Conservation (phyloP, 2,329 filamentous ascomycete species). For the Fusarium keratoplasticum region DNA sequence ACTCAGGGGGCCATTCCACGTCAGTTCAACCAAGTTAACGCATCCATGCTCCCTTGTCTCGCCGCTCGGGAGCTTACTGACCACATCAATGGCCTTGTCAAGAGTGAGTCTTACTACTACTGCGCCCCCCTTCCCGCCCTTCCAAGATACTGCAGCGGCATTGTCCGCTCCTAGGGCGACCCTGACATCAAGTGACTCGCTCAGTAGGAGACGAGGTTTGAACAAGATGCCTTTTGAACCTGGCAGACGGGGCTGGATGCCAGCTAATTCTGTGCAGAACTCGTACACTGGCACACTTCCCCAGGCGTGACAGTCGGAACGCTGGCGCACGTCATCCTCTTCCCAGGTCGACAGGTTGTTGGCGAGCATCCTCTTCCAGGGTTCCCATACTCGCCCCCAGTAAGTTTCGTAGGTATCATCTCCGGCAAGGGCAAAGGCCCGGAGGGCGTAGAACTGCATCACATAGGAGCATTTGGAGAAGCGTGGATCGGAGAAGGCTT, state of each 20-base stretch:
- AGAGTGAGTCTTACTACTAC: neutral
- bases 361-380: slow-evolving; percentile 20
- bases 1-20: neutral
- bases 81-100: neutral
- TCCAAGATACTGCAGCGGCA: slow-evolving; percentile 16
- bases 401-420: slow-evolving; percentile 12
- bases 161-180: slow-evolving; percentile 14
- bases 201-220: slow-evolving; percentile 15
- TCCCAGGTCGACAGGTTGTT: slow-evolving; percentile 29
- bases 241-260: slow-evolving; percentile 3
- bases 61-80: neutral
- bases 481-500: neutral
- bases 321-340: slow-evolving; percentile 25
- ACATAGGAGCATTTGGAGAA: slow-evolving; percentile 29
- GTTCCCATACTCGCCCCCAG: slow-evolving; percentile 22
- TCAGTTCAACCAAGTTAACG: neutral
- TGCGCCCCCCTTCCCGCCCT: neutral
- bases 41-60: neutral
- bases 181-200: slow-evolving; percentile 4
- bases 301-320: slow-evolving; percentile 29
- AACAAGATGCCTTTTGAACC: slow-evolving; percentile 16
- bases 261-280: slow-evolving; percentile 22
- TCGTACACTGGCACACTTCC: slow-evolving; percentile 26
- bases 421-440: slow-evolving; percentile 16
- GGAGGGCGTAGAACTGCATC: slow-evolving; percentile 25